Conservation (phyloP, 495 filamentous ascomycete genomes). For the Hypoxylon trugodes region DNA sequence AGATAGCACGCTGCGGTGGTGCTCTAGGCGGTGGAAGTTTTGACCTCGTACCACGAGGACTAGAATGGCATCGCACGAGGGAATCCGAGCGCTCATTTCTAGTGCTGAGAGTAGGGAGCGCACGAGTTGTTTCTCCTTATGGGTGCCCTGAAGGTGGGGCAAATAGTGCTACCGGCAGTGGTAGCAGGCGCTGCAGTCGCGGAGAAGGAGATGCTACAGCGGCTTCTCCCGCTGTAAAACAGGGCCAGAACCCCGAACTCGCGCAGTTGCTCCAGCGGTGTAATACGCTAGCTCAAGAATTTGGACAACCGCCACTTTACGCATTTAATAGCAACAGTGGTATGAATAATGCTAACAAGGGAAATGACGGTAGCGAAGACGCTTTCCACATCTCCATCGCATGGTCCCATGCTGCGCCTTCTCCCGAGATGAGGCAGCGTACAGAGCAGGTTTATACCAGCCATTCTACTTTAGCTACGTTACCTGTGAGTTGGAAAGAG, state of each 20-base stretch:
- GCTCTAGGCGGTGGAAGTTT: no score
- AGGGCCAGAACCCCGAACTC: constrained; percentile 65
- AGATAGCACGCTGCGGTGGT: constrained; percentile 38
- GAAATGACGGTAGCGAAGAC: constrained; percentile 44
- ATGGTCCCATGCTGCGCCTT: constrained; percentile 68
- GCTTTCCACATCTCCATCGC: constrained; percentile 85
- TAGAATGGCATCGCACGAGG: constrained; percentile 56
- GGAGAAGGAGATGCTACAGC: not conserved
- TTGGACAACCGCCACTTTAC: constrained; percentile 81
- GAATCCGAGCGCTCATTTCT: constrained; percentile 88
- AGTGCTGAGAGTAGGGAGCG: constrained; percentile 65
- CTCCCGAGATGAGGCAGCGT: constrained; percentile 44
- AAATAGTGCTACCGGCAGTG: not conserved
- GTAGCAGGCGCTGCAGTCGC: not conserved
- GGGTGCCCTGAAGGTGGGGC: no score
- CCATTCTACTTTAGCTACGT: not conserved
- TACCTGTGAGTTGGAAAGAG: no score
- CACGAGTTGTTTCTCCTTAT: no score
- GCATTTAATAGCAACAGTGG: constrained; percentile 42
- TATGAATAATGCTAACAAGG: no score
- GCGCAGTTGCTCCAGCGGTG: constrained; percentile 68
- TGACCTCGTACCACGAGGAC: constrained; percentile 35
- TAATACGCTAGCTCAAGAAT: constrained; percentile 66
- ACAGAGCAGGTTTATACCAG: constrained; percentile 43
- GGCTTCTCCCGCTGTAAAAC: no score